A percentile compares a stretch with the other conserved stretches of the same genome.
Conservation (phyloP, 352 stramenopile genomes). For the Phytopythium aichiense region DNA sequence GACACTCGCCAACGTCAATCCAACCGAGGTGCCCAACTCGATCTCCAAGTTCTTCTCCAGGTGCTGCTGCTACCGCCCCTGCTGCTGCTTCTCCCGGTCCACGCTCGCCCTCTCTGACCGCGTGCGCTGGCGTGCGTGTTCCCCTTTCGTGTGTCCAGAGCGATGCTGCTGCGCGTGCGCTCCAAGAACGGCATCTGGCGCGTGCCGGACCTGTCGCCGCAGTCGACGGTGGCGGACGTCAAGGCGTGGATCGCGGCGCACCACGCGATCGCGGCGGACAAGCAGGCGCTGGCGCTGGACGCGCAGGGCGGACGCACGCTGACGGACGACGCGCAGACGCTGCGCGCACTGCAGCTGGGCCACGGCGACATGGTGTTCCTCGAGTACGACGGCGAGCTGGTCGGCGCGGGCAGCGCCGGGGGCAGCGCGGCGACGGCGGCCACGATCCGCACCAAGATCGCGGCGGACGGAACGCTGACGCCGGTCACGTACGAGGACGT, state of each 20-base stretch:
- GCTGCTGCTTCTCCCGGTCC: too few species aligned
- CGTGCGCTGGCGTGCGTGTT: too few species aligned
- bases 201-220: slow-evolving; percentile 52
- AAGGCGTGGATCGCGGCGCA: slow-evolving; percentile 75
- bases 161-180: slow-evolving; percentile 81
- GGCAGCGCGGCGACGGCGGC: slow-evolving; percentile 15
- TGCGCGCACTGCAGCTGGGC: slow-evolving; percentile 49
- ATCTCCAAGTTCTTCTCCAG: too few species aligned
- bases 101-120: too few species aligned
- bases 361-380: slow-evolving; percentile 84
- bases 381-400: slow-evolving; percentile 65
- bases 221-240: slow-evolving; percentile 65
- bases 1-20: too few species aligned
- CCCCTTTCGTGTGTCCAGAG: neutral
- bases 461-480: slow-evolving; percentile 73
- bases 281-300: slow-evolving; percentile 60
- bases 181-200: slow-evolving; percentile 89
- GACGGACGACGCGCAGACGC: slow-evolving; percentile 44
- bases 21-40: too few species aligned
- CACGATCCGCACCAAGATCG: slow-evolving; percentile 64
- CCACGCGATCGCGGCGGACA: slow-evolving; percentile 49
- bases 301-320: slow-evolving; percentile 28
- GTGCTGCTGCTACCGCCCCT: too few species aligned
- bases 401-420: slow-evolving; percentile 41
- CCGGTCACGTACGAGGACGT: slow-evolving; percentile 74